Conservation (phyloP, 495 filamentous ascomycete species). For the Neurospora africana region DNA sequence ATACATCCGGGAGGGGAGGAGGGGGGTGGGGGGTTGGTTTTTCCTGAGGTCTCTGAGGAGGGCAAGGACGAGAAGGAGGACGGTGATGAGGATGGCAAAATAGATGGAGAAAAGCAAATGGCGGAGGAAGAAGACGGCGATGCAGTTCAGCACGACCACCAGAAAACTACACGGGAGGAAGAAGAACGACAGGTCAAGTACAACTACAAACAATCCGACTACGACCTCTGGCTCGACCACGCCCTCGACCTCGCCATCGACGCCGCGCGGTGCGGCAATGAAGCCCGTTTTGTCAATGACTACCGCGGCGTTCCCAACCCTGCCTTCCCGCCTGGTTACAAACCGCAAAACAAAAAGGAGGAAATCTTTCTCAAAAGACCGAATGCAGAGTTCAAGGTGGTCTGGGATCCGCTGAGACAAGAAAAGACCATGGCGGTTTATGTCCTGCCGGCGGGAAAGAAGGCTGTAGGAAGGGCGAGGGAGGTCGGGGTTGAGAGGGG, state of each 20-base stretch:
- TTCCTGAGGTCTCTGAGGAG: neutral
- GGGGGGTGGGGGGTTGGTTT: neutral
- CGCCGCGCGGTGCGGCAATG: conserved; percentile 51
- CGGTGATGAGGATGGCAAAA: too few relatives aligned
- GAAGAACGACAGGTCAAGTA: conserved; percentile 14
- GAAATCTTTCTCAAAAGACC: conserved; percentile 18
- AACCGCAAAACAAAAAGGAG: neutral
- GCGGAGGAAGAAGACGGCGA: too few relatives aligned
- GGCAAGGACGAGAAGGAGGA: neutral
- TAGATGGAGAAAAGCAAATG: too few relatives aligned
- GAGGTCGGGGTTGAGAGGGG: conserved; percentile 18
- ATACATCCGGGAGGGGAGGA: too few relatives aligned
- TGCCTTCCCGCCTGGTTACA: neutral
- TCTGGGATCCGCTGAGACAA: conserved; percentile 34
- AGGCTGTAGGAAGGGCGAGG: conserved; percentile 30
- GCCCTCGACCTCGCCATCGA: conserved; percentile 47
- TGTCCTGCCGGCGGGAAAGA: conserved; percentile 48
- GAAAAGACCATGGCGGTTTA: conserved; percentile 51
- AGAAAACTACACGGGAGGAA: too few relatives aligned
- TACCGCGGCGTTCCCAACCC: conserved; percentile 48
- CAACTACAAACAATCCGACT: conserved; percentile 44
- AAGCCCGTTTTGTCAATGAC: conserved; percentile 65
- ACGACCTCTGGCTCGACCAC: conserved; percentile 55
- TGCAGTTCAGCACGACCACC: too few relatives aligned
- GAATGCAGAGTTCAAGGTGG: conserved; percentile 53